phyloP scores from a whole-genome alignment of 805 yeast species.

The Ascoidea tarda region DNA sequence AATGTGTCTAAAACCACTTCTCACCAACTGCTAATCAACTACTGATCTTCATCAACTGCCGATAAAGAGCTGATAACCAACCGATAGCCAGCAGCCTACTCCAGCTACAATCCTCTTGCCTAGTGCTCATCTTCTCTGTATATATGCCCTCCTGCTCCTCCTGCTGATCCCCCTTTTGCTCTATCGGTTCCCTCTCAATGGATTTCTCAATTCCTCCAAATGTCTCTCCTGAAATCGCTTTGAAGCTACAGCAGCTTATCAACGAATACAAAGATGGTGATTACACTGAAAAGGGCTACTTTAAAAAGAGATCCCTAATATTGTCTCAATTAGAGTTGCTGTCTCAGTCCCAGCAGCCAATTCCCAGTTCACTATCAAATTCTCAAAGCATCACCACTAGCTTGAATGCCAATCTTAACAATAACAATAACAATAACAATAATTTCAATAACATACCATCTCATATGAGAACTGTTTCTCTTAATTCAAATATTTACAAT shows the following conservation, averaged over 20 bases:
- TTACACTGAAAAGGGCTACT: slow-evolving; percentile 60
- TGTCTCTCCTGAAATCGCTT: slow-evolving; percentile 21
- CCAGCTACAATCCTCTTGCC: too few species aligned
- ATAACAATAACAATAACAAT: background rate
- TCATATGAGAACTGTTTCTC: background rate
- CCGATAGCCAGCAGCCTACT: too few species aligned
- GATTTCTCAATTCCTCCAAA: slow-evolving; percentile 35
- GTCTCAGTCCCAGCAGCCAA: slow-evolving; percentile 1
- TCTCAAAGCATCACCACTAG: slow-evolving; percentile 10
- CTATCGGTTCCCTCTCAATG: slow-evolving; percentile 16
- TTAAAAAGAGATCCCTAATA: slow-evolving; percentile 23
- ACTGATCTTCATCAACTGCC: too few species aligned
- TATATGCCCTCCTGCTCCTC: too few species aligned
- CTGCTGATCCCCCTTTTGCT: background rate
- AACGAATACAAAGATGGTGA: slow-evolving; percentile 53
- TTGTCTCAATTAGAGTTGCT: slow-evolving; percentile 5
- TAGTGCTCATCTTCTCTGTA: too few species aligned
- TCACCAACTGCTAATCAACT: too few species aligned
- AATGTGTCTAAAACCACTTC: too few species aligned
- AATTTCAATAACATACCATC: background rate
- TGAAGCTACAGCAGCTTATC: slow-evolving; percentile 26
- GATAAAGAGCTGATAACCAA: too few species aligned
- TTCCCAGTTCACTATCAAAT: background rate
- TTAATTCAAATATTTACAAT: background rate
- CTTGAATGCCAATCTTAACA: slow-evolving; percentile 5